Evolutionary conservation across 805 yeast species (phyloP), one percentile per base, ranked within the genome.

Genomic region (Saturnispora serradocipensis): DNA sequence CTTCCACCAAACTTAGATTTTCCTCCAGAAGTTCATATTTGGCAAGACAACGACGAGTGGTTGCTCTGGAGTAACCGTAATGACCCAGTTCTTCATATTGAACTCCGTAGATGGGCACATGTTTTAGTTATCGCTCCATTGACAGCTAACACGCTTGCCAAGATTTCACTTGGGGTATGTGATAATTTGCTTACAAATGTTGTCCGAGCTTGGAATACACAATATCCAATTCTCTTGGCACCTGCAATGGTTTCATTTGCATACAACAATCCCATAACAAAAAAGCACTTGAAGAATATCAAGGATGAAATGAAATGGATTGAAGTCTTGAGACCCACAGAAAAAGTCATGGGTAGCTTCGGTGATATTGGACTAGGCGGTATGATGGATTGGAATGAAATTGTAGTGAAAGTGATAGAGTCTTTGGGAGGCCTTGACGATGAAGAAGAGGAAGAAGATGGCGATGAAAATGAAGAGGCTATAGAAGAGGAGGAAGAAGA

Each of bases 301-400:
- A 67, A 72, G n/a, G 82, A 78, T 53, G 81, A 78, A 56, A 79
- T 79, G 83, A 78, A 78, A 20, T 79, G 83, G 82, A 77, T 79
- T 47, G 82, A 79, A 58, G 64, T 79, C 16, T 67, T 79, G 55
- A 78, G 75, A 60, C 84, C 84, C 1, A 78, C 78, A 4, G 84
- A 79, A 59, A 79, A 79, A 56, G 81, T 79, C 11, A 75, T 54
- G 72, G 81, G 53, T 67, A 76, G 59, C 45, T 61, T 62, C 72
- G 84, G 84, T 51, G 84, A 78, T 56, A 79, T 79, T 50, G 84
- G 83, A 16, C 76, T 79, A 82, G 83, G 84, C 13, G 84, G 84
- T 50, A 79, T 79, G 84, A 78, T 78, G 82, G 83, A 79, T 57
- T 78, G 80, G 77, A 79, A 79, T 60, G 84, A 79, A 59, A 72